Conservation (phyloP, 495 filamentous ascomycete species). For the Talaromyces adpressus region DNA sequence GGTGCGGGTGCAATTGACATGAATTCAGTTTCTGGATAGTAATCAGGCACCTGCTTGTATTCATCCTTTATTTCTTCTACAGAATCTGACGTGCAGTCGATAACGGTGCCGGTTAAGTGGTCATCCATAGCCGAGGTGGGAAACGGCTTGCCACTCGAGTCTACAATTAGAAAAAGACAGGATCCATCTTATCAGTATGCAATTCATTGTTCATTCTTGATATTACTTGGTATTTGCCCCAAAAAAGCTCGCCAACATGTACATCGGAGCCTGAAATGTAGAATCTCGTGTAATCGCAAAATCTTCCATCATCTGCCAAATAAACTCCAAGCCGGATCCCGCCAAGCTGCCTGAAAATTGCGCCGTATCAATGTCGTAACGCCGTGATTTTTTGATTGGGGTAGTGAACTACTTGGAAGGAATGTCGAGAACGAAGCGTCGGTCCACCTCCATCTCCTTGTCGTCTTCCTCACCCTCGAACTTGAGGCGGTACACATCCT, state of each 20-base stretch:
- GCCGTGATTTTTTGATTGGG: background rate
- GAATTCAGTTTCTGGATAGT: background rate
- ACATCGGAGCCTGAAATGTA: background rate
- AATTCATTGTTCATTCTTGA: background rate
- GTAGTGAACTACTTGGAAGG: slow-evolving; percentile 31
- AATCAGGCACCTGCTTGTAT: background rate
- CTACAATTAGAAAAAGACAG: background rate
- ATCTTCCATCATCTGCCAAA: background rate
- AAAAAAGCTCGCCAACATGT: background rate
- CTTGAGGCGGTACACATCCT: slow-evolving; percentile 57
- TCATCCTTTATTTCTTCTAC: background rate
- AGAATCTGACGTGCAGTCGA: background rate
- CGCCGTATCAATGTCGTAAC: background rate
- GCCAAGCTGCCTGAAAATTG: background rate
- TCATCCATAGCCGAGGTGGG: background rate
- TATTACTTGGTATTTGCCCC: background rate
- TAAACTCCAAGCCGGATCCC: background rate
- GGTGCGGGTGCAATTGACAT: background rate
- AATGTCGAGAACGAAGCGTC: slow-evolving; percentile 74
- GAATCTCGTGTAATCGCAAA: background rate
- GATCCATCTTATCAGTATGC: background rate
- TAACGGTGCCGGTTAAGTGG: background rate
- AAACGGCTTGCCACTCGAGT: background rate
- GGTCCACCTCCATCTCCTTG: slow-evolving; percentile 71
- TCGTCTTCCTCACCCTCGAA: slow-evolving; percentile 86